Evolutionary conservation across 2,329 filamentous ascomycete genomes (phyloP).

Genomic region (Cordyceps cicadae): DNA sequence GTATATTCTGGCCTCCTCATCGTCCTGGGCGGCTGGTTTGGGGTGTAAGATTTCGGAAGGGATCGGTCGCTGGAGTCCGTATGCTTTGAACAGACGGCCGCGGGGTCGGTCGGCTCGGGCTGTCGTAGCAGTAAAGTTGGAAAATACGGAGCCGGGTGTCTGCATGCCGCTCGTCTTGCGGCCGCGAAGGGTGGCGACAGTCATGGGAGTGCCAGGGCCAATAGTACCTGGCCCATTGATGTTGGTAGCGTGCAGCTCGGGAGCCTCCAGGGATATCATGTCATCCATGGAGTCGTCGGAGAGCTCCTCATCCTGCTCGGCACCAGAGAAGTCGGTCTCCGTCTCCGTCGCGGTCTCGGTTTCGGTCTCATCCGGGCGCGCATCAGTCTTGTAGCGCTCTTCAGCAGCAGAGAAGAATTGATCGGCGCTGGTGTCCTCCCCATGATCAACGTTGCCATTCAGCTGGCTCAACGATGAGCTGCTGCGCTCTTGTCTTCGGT

Average conservation of each 20-base stretch:
- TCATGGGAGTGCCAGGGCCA: conserved; percentile 73
- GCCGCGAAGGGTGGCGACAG: conserved; percentile 51
- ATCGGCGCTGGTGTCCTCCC: conserved; percentile 80
- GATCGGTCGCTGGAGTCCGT: conserved; percentile 64
- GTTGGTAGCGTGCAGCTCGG: conserved; percentile 66
- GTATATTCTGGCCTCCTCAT: conserved; percentile 83
- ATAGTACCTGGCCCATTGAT: conserved; percentile 74
- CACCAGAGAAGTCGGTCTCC: conserved; percentile 52
- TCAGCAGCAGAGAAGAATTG: conserved; percentile 90
- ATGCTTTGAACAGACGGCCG: conserved; percentile 76
- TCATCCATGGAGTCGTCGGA: conserved; percentile 91
- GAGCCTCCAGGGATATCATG: conserved; percentile 81
- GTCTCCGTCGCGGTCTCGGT: conserved; percentile 53
- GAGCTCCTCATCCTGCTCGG: conserved; percentile 62
- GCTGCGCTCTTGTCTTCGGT: conserved; percentile 43
- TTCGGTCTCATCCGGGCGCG: conserved; percentile 43
- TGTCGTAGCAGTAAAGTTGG: conserved; percentile 77
- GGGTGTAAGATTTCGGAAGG: conserved; percentile 76
- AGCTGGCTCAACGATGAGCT: conserved; percentile 40
- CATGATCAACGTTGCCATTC: conserved; percentile 52
- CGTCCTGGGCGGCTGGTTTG: conserved; percentile 66
- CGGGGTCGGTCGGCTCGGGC: conserved; percentile 62
- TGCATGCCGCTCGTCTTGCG: conserved; percentile 61
- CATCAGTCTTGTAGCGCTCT: conserved; percentile 56
- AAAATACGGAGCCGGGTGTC: conserved; percentile 84